Evolutionary conservation across 768 basidiomycete species (phyloP), one percentile per base, ranked within the genome.

Genomic region (Cubamyces lactineus): DNA sequence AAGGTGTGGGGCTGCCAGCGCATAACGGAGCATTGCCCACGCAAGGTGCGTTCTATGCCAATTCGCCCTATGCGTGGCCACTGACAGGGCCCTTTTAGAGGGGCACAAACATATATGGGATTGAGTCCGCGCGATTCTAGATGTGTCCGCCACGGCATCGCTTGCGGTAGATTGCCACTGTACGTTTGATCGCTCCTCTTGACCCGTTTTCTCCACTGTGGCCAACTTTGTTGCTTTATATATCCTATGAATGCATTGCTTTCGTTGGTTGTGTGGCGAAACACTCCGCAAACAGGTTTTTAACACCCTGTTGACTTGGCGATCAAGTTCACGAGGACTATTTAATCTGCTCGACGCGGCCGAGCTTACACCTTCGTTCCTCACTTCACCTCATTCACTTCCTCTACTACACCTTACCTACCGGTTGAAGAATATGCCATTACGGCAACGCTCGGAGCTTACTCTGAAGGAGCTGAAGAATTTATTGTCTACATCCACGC

Each of bases 1-100:
- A 82, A 77, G 58, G 80, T 84, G 12, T 87, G 79, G 77, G 85
- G 85, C 7, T 84, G 84, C 63, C 84, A 80, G 64, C 73, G 75
- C 7, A 65, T 86, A 17, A 82, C 74, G 23, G 75, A 73, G n/a
- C 74, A 71, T 2, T 83, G 81, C 47, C 81, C 82, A 47, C 70
- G 75, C 23, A 83, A 80, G 79, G 83, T 84, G 47, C n/a, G 79
- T 42, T 38, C 19, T 42, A 5, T 24, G 9, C 23, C 1, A 3
- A 6, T n/a, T 2, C 15, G 5, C 15, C n/a, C n/a, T 21, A 19
- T 16, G 34, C 1, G 42, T n/a, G 3, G 15, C 8, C 40, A n/a
- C 26, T 42, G 28, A n/a, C 9, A 26, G 50, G 16, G n/a, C 13
- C 28, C 23, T 19, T 17, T n/a, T 17, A 65, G 64, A 48, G 64